Conservation (phyloP, 2,329 filamentous ascomycete genomes). For the Diaporthe helianthi region DNA sequence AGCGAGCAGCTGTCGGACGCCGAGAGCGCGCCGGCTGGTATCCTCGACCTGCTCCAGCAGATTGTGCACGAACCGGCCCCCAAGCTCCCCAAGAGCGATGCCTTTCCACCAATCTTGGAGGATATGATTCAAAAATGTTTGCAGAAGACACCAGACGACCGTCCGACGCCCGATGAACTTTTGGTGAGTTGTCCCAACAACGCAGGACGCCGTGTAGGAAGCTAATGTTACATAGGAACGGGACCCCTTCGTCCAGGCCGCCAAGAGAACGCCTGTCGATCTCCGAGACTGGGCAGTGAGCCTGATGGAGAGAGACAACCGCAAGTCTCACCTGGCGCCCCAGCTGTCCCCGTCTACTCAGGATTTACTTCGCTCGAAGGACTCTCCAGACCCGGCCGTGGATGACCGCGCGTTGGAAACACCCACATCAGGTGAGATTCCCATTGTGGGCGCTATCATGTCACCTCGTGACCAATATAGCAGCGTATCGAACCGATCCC, state of each 20-base stretch:
- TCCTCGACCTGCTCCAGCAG: slow-evolving; percentile 93
- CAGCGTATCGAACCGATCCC: slow-evolving; percentile 57
- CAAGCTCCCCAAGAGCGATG: slow-evolving; percentile 93
- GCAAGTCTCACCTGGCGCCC: slow-evolving; percentile 90
- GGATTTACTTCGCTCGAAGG: slow-evolving; percentile 72
- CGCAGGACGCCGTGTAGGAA: background rate
- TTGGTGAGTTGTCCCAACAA: slow-evolving; percentile 68
- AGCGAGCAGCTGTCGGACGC: slow-evolving; percentile 74
- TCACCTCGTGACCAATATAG: slow-evolving; percentile 59
- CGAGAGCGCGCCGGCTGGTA: slow-evolving; percentile 88
- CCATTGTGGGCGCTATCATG: slow-evolving; percentile 65
- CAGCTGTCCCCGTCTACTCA: slow-evolving; percentile 80
- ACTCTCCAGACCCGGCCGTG: slow-evolving; percentile 62
- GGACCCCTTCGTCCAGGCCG: slow-evolving; percentile 93
- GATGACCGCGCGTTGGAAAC: slow-evolving; percentile 60
- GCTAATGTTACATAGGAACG: slow-evolving; percentile 68
- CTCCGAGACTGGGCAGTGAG: slow-evolving; percentile 91
- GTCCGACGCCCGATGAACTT: slow-evolving; percentile 91
- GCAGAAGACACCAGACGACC: slow-evolving; percentile 84
- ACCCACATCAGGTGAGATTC: slow-evolving; percentile 76
- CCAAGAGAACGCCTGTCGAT: slow-evolving; percentile 94
- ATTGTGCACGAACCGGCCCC: slow-evolving; percentile 97
- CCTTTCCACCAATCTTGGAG: slow-evolving; percentile 92
- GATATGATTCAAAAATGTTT: slow-evolving; percentile 98
- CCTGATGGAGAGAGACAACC: slow-evolving; percentile 93